A percentile compares a stretch with the other conserved stretches of the same genome.
Evolutionary conservation across 805 yeast genomes (phyloP).

Genomic region (Kluyveromyces lactis): DNA sequence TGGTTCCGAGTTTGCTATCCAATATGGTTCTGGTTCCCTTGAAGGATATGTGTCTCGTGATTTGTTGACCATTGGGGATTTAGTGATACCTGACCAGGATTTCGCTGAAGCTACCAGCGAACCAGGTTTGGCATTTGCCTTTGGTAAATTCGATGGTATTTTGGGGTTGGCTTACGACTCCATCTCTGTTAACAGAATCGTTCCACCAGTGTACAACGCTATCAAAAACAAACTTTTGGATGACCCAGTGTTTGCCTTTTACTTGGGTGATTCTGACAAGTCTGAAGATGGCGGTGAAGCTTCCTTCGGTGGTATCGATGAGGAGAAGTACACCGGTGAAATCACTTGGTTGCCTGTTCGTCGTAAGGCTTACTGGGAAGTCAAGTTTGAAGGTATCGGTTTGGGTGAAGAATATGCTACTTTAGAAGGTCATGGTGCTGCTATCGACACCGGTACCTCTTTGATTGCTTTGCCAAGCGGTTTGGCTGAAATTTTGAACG

Average conservation of each 20-base stretch:
- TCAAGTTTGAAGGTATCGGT: conserved; percentile 80
- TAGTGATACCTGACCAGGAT: conserved; percentile 78
- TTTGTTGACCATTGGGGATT: conserved; percentile 61
- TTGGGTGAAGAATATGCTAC: conserved; percentile 88
- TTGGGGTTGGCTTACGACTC: conserved; percentile 91
- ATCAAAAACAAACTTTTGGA: conserved; percentile 74
- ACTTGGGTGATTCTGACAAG: conserved; percentile 70
- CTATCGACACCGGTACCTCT: conserved; percentile 97
- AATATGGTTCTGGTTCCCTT: conserved; percentile 87
- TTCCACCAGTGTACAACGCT: conserved; percentile 93
- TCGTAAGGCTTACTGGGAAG: conserved; percentile 99
- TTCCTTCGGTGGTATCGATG: conserved; percentile 91
- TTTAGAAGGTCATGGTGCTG: conserved; percentile 83
- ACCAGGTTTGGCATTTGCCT: conserved; percentile 97
- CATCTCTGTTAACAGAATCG: conserved; percentile 79
- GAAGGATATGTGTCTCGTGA: conserved; percentile 92
- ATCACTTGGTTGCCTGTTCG: conserved; percentile 95
- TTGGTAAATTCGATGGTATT: conserved; percentile 97
- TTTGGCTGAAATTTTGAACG: conserved; percentile 87
- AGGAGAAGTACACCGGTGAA: conserved; percentile 67
- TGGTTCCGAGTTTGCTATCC: conserved; percentile 78
- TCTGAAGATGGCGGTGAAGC: conserved; percentile 80
- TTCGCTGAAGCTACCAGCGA: conserved; percentile 97
- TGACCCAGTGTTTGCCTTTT: conserved; percentile 78
- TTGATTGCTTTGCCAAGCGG: conserved; percentile 91